phyloP scores from a whole-genome alignment of 306 rosid genomes.

The Casuarina equisetifolia region DNA sequence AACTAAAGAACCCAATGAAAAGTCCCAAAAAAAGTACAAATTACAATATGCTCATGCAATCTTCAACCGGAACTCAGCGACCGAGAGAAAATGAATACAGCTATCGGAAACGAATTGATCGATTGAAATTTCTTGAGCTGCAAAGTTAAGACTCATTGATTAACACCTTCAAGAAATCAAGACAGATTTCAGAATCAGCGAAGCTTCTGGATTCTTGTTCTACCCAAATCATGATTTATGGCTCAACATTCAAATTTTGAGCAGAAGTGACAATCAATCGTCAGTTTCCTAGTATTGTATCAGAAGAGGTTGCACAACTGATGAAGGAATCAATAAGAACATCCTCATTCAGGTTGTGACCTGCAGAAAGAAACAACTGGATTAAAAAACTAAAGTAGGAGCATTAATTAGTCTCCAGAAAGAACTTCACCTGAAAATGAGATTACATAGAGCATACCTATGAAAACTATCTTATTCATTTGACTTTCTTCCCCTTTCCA shows the following conservation, averaged over 20 bases:
- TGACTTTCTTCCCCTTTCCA: constrained; percentile 72
- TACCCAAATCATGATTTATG: not conserved
- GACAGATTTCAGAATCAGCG: not conserved
- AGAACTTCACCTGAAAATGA: not conserved
- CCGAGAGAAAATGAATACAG: not conserved
- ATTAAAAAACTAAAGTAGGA: not conserved
- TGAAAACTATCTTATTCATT: constrained; percentile 80
- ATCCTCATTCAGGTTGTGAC: constrained; percentile 44
- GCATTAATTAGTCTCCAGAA: not conserved
- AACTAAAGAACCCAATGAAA: not conserved
- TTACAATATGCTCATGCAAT: not conserved
- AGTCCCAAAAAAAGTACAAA: not conserved
- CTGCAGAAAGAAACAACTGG: constrained; percentile 24
- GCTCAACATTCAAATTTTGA: not conserved
- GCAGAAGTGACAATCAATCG: not conserved
- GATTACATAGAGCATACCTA: constrained; percentile 45
- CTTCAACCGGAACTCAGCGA: not conserved
- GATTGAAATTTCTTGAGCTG: not conserved
- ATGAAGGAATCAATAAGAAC: constrained; percentile 43
- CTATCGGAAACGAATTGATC: not conserved
- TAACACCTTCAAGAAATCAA: not conserved
- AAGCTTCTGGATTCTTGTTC: not conserved
- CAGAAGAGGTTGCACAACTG: constrained; percentile 19
- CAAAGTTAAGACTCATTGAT: not conserved
- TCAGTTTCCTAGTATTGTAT: not conserved